Conservation (phyloP, 148 eudicot species). For the Spergularia marina region DNA sequence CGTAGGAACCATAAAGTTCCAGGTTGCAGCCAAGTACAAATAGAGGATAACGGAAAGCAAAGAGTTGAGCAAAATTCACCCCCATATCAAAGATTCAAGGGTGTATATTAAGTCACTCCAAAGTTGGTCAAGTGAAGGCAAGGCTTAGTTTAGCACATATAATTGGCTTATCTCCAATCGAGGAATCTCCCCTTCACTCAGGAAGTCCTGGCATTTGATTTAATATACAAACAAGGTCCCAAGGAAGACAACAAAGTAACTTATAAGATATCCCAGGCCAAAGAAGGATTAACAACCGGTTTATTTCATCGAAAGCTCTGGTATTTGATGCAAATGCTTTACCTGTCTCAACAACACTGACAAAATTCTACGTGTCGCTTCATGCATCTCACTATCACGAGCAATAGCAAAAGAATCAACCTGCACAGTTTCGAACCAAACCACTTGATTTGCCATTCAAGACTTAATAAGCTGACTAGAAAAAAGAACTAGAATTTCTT, state of each 20-base stretch:
- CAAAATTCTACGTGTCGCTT: conserved; percentile 85
- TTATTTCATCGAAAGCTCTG: not conserved
- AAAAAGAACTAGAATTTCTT: not conserved
- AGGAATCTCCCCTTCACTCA: too few relatives aligned
- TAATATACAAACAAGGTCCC: too few relatives aligned
- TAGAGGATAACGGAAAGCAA: not conserved
- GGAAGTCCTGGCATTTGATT: too few relatives aligned
- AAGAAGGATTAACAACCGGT: not conserved
- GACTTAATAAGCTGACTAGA: not conserved
- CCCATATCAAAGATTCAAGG: too few relatives aligned
- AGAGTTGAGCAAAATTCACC: not conserved
- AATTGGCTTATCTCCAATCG: too few relatives aligned
- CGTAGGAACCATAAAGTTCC: not conserved
- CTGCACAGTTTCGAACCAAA: conserved; percentile 34
- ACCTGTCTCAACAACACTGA: conserved; percentile 97
- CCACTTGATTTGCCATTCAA: not conserved
- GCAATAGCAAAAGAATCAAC: conserved; percentile 96
- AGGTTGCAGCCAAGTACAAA: not conserved
- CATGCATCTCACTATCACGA: conserved; percentile 95
- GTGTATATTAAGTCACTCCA: too few relatives aligned
- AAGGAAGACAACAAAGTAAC: too few relatives aligned
- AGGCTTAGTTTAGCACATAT: too few relatives aligned
- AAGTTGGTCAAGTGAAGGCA: too few relatives aligned
- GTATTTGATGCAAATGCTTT: conserved; percentile 3
- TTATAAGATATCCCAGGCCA: too few relatives aligned